phyloP scores from a whole-genome alignment of 176 grass and related monocot species.

The Cenchrus purpureus region DNA sequence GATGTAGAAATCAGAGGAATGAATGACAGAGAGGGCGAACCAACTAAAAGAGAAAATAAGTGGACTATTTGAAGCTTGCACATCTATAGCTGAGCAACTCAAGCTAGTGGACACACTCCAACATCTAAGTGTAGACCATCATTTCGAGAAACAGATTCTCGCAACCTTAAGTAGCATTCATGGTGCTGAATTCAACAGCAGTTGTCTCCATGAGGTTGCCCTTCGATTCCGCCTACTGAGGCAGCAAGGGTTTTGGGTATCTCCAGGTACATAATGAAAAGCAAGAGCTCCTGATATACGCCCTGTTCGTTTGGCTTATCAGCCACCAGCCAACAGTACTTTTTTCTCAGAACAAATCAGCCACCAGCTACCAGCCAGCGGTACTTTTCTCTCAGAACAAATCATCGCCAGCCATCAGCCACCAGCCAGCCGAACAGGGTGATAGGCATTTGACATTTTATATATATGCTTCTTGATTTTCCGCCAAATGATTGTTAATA shows the following conservation, averaged over 20 bases:
- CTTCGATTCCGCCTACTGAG: conserved; percentile 45
- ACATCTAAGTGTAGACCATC: conserved; percentile 43
- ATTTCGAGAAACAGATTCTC: conserved; percentile 28
- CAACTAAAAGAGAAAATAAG: conserved; percentile 25
- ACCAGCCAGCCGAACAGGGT: no score
- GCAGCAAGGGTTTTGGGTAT: conserved; percentile 43
- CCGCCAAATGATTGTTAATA: background rate
- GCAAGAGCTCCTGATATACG: background rate
- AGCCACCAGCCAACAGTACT: no score
- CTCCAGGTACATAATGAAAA: conserved; percentile 36
- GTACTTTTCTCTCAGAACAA: no score
- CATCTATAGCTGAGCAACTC: conserved; percentile 11
- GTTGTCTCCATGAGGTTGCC: conserved; percentile 36
- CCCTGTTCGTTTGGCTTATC: no score
- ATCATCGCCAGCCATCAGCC: no score
- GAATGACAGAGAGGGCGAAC: conserved; percentile 25
- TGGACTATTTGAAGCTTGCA: conserved; percentile 13
- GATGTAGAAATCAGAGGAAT: conserved; percentile 36
- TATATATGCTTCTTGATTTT: background rate
- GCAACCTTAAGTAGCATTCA: conserved; percentile 4
- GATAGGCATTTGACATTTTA: background rate
- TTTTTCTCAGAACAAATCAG: no score
- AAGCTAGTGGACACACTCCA: conserved; percentile 41
- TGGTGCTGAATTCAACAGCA: conserved; percentile 14
- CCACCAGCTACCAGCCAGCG: no score